Evolutionary conservation across 768 basidiomycete genomes (phyloP).

Genomic region (Trametes gibbosa): DNA sequence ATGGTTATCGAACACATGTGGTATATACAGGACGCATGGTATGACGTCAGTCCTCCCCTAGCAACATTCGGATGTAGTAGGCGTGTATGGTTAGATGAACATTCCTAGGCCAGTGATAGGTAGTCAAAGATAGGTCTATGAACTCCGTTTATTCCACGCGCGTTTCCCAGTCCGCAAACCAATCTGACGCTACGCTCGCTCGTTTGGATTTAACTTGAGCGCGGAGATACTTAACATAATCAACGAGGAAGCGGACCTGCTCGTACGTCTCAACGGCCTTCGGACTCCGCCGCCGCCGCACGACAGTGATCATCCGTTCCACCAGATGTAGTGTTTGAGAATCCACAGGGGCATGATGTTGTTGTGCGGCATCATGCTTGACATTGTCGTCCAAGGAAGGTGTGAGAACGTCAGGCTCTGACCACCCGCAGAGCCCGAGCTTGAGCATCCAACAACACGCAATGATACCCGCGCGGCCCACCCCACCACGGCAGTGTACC

Average conservation of each 20-base stretch:
- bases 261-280: slow-evolving; percentile 95
- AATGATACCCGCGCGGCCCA: slow-evolving; percentile 89
- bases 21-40: background rate
- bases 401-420: slow-evolving; percentile 26
- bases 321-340: slow-evolving; percentile 62
- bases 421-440: slow-evolving; percentile 84
- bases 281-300: slow-evolving; percentile 72
- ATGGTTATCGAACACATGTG: background rate
- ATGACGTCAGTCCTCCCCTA: background rate
- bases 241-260: slow-evolving; percentile 81
- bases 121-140: background rate
- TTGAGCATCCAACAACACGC: slow-evolving; percentile 93
- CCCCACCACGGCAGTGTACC: slow-evolving; percentile 91
- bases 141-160: background rate
- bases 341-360: background rate
- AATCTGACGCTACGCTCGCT: background rate
- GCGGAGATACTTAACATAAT: slow-evolving; percentile 64
- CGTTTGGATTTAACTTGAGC: background rate
- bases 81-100: background rate
- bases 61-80: background rate
- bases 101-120: background rate
- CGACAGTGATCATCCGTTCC: slow-evolving; percentile 68
- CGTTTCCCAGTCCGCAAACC: slow-evolving; percentile 14
- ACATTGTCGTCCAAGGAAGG: background rate
- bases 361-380: background rate